Evolutionary conservation across 495 filamentous ascomycete genomes (phyloP).

Genomic region (Hyaloscypha bicolor): DNA sequence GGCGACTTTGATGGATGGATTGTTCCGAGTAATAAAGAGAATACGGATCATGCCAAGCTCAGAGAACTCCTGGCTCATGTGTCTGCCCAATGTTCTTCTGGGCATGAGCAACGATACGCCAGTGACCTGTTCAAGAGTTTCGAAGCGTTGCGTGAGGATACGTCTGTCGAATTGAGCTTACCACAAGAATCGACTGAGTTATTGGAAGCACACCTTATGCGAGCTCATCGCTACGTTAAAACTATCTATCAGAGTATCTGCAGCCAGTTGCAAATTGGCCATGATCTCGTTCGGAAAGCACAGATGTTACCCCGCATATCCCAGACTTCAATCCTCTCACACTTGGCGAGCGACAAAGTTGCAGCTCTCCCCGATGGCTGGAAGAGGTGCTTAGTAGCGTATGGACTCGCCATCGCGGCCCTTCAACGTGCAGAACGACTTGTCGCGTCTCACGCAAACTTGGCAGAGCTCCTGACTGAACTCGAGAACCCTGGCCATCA

Average conservation of each 20-base stretch:
- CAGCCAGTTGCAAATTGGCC: conserved; percentile 7
- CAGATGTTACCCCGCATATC: conserved; percentile 11
- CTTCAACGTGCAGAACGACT: conserved; percentile 46
- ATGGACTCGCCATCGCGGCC: conserved; percentile 38
- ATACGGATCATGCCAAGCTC: conserved; percentile 12
- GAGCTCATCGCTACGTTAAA: conserved; percentile 34
- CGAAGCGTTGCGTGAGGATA: conserved; percentile 18
- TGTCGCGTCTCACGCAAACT: conserved; percentile 26
- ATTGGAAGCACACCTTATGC: conserved; percentile 37
- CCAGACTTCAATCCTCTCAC: conserved; percentile 42
- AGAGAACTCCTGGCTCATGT: conserved; percentile 16
- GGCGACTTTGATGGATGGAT: conserved; percentile 13
- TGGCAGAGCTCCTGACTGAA: conserved; percentile 49
- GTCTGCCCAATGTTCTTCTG: conserved; percentile 13
- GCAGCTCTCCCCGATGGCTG: conserved; percentile 31
- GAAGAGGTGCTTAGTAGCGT: conserved; percentile 38
- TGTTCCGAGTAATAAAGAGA: neutral
- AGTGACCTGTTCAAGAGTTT: conserved; percentile 26
- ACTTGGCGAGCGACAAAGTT: conserved; percentile 35
- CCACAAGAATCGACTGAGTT: neutral
- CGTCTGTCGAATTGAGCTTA: neutral
- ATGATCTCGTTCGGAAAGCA: too few relatives aligned
- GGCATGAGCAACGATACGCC: conserved; percentile 31
- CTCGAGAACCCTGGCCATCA: conserved; percentile 52
- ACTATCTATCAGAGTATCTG: conserved; percentile 15